Base-by-base conservation (phyloP, 1,284 basidiomycete genomes). In the Sporisorium scitamineum region DNA sequence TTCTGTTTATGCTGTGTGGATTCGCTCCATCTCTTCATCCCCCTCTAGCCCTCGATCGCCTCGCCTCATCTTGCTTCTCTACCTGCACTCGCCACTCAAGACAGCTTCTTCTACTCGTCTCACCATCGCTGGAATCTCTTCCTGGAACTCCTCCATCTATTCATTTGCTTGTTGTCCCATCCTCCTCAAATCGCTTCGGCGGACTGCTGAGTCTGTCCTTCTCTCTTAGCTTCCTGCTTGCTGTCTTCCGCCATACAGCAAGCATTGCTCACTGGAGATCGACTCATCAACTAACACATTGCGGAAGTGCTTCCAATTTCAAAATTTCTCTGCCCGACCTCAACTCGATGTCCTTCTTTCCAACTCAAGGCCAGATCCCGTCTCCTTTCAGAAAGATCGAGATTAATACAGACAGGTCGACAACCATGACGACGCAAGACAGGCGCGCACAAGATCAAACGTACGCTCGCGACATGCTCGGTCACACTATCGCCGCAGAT, bases 131-230 rank as follows among this genome's bases (percentile, higher is more conserved):
- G 39, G 24, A 39, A 37, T 37, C 34, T 53, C 18, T 27, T n/a
- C 16, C 24, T 2, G 22, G 32, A 34, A 14, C 41, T n/a, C 27
- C 10, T 44, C 50, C 20, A 11, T 20, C 50, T 24, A 22, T 48
- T 24, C 9, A 26, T 51, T 54, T 42, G 31, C 29, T 48, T 41
- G 22, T 41, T 48, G 32, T 26, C 41, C 24, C 31, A 41, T 54
- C 27, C n/a, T 29, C 54, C 13, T 32, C 9, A 13, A 10, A 14
- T 24, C 32, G 42, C 41, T 22, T 48, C 55, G 26, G 27, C 50
- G 13, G 41, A 47, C 22, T 53, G 61, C 61, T 57, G 54, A 16
- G 34, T 53, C 29, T 32, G 29, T n/a, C 13, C 8, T 29, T 47
- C 24, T 39, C 37, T 39, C 37, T 39, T 18, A 5, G 47, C 16